These are phyloP conservation scores for Gliomastix tumulicola DNA, from an alignment of 2,329 filamentous ascomycete genomes.

Conservation along the genomic window DNA sequence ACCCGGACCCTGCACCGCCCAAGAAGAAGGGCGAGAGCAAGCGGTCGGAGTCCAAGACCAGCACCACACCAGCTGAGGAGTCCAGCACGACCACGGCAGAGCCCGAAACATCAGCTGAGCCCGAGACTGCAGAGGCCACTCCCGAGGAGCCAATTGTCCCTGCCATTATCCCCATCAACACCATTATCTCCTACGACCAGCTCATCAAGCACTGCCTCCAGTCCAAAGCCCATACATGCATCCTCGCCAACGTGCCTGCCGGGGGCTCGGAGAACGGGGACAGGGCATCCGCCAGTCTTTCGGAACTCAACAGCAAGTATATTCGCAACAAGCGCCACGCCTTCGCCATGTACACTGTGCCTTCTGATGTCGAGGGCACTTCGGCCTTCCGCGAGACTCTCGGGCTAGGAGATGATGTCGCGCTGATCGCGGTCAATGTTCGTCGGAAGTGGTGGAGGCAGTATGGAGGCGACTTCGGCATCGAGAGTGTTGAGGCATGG, in stretches of 20 bases:
- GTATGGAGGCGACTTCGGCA: slow-evolving; percentile 56
- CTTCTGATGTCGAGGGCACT: slow-evolving; percentile 34
- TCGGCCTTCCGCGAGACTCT: slow-evolving; percentile 43
- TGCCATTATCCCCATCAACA: slow-evolving; percentile 53
- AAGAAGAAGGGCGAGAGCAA: slow-evolving; percentile 26
- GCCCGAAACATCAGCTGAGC: neutral
- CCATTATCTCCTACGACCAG: slow-evolving; percentile 55
- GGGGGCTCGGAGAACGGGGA: slow-evolving; percentile 42
- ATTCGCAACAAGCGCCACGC: slow-evolving; percentile 56
- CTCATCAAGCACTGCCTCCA: slow-evolving; percentile 68
- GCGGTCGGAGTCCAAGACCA: slow-evolving; percentile 13
- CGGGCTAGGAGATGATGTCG: slow-evolving; percentile 51
- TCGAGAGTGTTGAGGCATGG: slow-evolving; percentile 69
- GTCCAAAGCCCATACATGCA: slow-evolving; percentile 71
- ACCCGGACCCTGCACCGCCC: slow-evolving; percentile 58
- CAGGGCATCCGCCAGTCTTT: slow-evolving; percentile 55
- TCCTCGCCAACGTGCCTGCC: slow-evolving; percentile 65
- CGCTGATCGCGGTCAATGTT: slow-evolving; percentile 77
- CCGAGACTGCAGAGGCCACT: slow-evolving; percentile 17
- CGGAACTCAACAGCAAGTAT: slow-evolving; percentile 72
- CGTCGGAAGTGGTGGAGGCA: slow-evolving; percentile 81
- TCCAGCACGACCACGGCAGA: neutral
- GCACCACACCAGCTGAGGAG: slow-evolving; percentile 1
- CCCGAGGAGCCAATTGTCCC: no score
- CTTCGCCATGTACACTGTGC: slow-evolving; percentile 79